Percentiles rank a stretch among this genome's conserved stretches.
These are phyloP conservation scores for Arctium lappa DNA, from an alignment of 129 eudicot species.

Conservation along the genomic window DNA sequence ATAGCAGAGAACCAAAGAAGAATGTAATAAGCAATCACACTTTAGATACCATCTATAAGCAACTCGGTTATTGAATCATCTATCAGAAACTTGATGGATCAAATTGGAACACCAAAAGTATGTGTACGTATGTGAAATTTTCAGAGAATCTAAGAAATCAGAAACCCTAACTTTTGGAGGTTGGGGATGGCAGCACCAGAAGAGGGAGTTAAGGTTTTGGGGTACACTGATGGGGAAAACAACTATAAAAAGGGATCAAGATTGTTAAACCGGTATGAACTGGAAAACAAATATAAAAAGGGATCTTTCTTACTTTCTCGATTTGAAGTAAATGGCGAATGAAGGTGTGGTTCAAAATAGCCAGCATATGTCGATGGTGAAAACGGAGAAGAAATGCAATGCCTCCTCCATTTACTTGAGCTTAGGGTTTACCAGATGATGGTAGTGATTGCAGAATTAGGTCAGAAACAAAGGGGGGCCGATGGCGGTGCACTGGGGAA, in stretches of 20 bases:
- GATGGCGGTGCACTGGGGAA: not conserved
- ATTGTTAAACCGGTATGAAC: not conserved
- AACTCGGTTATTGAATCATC: not conserved
- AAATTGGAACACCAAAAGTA: not conserved
- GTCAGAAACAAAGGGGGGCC: not conserved
- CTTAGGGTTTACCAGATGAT: not conserved
- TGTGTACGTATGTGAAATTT: not conserved
- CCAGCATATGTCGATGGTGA: not conserved
- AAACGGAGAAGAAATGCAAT: not conserved
- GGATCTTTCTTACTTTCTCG: not conserved
- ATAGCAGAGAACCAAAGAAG: no score
- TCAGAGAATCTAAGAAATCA: not conserved
- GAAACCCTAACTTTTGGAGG: not conserved
- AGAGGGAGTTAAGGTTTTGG: not conserved
- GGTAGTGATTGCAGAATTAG: not conserved
- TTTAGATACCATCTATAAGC: not conserved
- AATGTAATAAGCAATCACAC: not conserved
- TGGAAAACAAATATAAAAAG: not conserved
- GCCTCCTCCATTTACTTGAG: constrained; percentile 5
- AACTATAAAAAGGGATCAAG: not conserved
- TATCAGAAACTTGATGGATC: not conserved
- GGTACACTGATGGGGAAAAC: not conserved
- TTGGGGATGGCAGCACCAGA: no score
- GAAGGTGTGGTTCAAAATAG: not conserved
- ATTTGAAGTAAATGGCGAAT: not conserved